These are phyloP conservation scores for Penicillium simplicissimum DNA, from an alignment of 495 filamentous ascomycete genomes.

Conservation along the genomic window DNA sequence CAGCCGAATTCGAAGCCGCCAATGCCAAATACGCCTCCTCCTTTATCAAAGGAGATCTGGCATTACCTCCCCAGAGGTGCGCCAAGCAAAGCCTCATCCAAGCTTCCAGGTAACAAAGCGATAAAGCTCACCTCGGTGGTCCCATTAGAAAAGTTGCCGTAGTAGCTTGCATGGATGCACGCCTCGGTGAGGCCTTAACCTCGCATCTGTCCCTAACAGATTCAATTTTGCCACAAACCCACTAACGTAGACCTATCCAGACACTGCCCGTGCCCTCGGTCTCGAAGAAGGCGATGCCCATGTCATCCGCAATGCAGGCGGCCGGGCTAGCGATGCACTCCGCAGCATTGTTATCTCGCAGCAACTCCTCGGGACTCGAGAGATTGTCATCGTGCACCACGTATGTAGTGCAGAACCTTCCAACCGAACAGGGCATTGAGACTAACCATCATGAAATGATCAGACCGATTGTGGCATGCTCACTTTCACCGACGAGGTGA, in stretches of 20 bases:
- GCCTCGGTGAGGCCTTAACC: conserved; percentile 48
- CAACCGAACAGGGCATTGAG: not conserved
- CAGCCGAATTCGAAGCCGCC: conserved; percentile 38
- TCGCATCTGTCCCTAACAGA: no score
- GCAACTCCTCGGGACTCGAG: conserved; percentile 77
- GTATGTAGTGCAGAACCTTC: conserved; percentile 35
- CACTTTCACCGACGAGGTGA: conserved; percentile 69
- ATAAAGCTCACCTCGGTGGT: not conserved
- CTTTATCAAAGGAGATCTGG: conserved; percentile 65
- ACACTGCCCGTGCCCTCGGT: conserved; percentile 69
- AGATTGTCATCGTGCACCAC: conserved; percentile 78
- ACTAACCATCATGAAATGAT: not conserved
- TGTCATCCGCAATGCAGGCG: conserved; percentile 79
- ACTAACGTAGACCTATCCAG: conserved; percentile 21
- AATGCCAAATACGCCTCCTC: conserved; percentile 62
- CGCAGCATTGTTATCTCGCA: conserved; percentile 77
- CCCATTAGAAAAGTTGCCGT: conserved; percentile 29
- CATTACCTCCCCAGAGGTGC: conserved; percentile 69
- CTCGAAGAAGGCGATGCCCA: conserved; percentile 76
- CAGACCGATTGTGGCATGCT: conserved; percentile 76
- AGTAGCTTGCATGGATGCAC: conserved; percentile 85
- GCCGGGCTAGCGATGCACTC: conserved; percentile 63
- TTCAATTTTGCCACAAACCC: not conserved
- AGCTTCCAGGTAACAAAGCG: no score
- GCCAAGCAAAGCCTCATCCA: not conserved